Percentiles rank a stretch among this genome's conserved stretches.
These are phyloP conservation scores for Pichia sp. DNA, from an alignment of 1,139 yeast species.

Conservation along the genomic window DNA sequence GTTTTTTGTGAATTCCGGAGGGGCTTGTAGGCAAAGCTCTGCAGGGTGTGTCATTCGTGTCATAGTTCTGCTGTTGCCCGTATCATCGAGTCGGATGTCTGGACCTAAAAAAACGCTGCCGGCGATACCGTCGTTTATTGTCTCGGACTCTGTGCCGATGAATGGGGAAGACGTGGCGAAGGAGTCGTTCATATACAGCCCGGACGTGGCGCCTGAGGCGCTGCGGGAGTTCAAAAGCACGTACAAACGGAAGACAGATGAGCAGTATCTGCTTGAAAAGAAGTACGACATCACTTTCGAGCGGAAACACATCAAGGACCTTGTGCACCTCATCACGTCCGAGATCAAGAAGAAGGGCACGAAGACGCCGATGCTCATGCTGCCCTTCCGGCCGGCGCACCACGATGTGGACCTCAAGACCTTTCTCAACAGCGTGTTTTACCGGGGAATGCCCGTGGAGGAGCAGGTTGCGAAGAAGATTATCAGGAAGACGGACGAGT, in stretches of 20 bases:
- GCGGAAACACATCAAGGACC: slow-evolving; percentile 56
- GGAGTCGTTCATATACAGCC: slow-evolving; percentile 31
- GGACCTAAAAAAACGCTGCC: slow-evolving; percentile 7
- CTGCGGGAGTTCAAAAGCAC: slow-evolving; percentile 23
- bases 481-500: slow-evolving; percentile 51
- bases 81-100: background rate
- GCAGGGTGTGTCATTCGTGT: background rate
- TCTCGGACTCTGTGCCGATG: slow-evolving; percentile 11
- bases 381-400: slow-evolving; percentile 67
- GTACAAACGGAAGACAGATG: slow-evolving; percentile 28
- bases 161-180: background rate
- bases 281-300: slow-evolving; percentile 43
- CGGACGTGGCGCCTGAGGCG: slow-evolving; percentile 22
- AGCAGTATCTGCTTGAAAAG: slow-evolving; percentile 20
- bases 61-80: background rate
- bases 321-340: slow-evolving; percentile 63
- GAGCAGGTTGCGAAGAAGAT: slow-evolving; percentile 37
- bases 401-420: slow-evolving; percentile 50
- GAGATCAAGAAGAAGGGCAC: slow-evolving; percentile 56
- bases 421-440: slow-evolving; percentile 51
- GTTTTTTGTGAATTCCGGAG: too few relatives aligned
- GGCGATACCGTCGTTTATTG: slow-evolving; percentile 6
- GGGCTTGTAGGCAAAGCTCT: background rate
- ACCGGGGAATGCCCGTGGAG: slow-evolving; percentile 41
- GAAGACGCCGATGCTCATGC: slow-evolving; percentile 57